Percentiles rank a stretch among this genome's conserved stretches.
Evolutionary conservation across 345 rosid species (phyloP).

Genomic region (Eucalyptus erythrocorys): DNA sequence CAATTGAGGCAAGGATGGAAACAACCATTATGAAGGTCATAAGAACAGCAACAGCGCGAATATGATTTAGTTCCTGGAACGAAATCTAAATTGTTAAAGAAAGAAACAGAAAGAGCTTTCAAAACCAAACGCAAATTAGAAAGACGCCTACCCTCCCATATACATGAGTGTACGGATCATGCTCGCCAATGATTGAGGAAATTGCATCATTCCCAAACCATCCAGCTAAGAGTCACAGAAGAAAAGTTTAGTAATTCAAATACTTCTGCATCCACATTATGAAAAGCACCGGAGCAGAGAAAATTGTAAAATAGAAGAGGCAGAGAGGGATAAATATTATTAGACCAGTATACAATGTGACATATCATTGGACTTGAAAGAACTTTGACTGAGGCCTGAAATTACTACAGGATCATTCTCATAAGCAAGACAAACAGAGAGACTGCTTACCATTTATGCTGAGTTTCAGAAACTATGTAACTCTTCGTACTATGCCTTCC

Average conservation of each 20-base stretch:
- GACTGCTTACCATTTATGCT: not conserved
- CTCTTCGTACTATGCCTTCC: not conserved
- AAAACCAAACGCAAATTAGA: not conserved
- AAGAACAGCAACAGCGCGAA: constrained; percentile 58
- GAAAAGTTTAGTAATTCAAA: not conserved
- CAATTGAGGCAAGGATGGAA: constrained; percentile 79
- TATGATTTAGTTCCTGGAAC: constrained; percentile 67
- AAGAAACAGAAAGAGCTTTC: not conserved
- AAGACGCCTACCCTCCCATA: constrained; percentile 65
- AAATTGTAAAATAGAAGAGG: not conserved
- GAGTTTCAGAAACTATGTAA: not conserved
- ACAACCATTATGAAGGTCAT: constrained; percentile 73
- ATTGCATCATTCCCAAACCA: constrained; percentile 93
- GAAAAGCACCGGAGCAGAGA: not conserved
- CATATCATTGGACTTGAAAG: not conserved
- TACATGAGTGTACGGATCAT: constrained; percentile 71
- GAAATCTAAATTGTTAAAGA: constrained; percentile 1
- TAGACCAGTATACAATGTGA: not conserved
- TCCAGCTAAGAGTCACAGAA: constrained; percentile 50
- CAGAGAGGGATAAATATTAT: not conserved
- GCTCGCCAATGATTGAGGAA: constrained; percentile 78
- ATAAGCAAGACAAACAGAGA: not conserved
- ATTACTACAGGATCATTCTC: not conserved
- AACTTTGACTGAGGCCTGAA: not conserved
- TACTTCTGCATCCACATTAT: not conserved